Conservation (phyloP, 1,284 basidiomycete species). For the Tylopilus orsonianus region DNA sequence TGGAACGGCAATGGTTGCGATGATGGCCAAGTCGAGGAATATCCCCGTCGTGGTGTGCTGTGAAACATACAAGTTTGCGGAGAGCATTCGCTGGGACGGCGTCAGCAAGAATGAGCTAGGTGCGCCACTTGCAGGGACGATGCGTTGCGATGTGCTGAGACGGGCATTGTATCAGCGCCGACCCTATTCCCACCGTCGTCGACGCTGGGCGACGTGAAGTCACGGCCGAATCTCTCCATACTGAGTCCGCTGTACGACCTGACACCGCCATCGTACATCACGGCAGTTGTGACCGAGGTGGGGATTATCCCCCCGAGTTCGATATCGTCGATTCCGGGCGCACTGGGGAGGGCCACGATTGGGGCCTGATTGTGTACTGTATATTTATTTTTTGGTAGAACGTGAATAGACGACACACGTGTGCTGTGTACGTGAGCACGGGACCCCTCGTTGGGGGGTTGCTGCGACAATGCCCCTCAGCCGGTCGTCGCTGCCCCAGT, state of each 20-base stretch:
- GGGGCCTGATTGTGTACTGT: slow-evolving; percentile 18
- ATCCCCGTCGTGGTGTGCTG: slow-evolving; percentile 97
- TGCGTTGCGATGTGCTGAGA: slow-evolving; percentile 9
- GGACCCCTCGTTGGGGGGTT: slow-evolving; percentile 12
- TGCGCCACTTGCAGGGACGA: slow-evolving; percentile 30
- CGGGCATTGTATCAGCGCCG: slow-evolving; percentile 18
- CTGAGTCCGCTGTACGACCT: slow-evolving; percentile 90
- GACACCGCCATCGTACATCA: slow-evolving; percentile 86
- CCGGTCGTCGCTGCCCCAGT: slow-evolving; percentile 5
- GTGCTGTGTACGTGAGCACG: slow-evolving; percentile 20
- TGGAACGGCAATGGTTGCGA: slow-evolving; percentile 93
- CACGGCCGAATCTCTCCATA: slow-evolving; percentile 59
- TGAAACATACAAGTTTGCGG: slow-evolving; percentile 98
- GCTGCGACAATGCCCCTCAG: slow-evolving; percentile 1
- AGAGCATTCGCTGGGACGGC: slow-evolving; percentile 89
- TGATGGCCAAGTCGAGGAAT: slow-evolving; percentile 89
- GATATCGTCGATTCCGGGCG: slow-evolving; percentile 76
- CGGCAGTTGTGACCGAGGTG: slow-evolving; percentile 95
- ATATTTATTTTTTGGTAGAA: slow-evolving; percentile 14
- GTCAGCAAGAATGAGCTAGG: slow-evolving; percentile 97
- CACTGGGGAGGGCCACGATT: slow-evolving; percentile 48
- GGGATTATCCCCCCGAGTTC: slow-evolving; percentile 88
- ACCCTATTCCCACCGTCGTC: slow-evolving; percentile 32
- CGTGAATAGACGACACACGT: slow-evolving; percentile 19
- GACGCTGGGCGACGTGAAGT: slow-evolving; percentile 3